phyloP scores from a whole-genome alignment of 1,139 yeast genomes.

The Insectozyma bohioensis region DNA sequence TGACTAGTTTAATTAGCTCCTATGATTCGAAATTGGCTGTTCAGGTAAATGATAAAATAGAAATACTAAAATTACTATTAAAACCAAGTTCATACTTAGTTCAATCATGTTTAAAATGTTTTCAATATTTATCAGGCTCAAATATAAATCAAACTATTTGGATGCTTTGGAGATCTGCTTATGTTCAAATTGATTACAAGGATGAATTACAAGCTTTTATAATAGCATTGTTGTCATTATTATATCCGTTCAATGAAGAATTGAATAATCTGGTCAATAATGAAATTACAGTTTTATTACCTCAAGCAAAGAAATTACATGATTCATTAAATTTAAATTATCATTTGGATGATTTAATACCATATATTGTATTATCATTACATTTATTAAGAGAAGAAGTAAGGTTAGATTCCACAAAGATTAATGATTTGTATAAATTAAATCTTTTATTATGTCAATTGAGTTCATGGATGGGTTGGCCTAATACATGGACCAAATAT shows the following conservation, averaged over 20 bases:
- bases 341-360: conserved; percentile 49
- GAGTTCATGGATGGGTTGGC: conserved; percentile 75
- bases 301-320: conserved; percentile 36
- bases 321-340: conserved; percentile 30
- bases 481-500: conserved; percentile 59
- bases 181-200: conserved; percentile 34
- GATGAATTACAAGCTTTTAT: conserved; percentile 68
- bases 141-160: conserved; percentile 56
- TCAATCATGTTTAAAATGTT: conserved; percentile 43
- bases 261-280: conserved; percentile 21
- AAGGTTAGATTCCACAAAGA: conserved; percentile 53
- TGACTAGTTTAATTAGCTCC: conserved; percentile 22
- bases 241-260: conserved; percentile 39
- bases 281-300: conserved; percentile 38
- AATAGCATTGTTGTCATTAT: conserved; percentile 48
- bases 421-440: conserved; percentile 35
- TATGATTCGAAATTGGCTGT: conserved; percentile 31
- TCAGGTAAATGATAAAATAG: conserved; percentile 20
- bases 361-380: conserved; percentile 64
- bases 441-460: conserved; percentile 61
- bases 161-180: conserved; percentile 65
- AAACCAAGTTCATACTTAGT: conserved; percentile 50
- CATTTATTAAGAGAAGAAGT: conserved; percentile 80
- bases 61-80: conserved; percentile 37
- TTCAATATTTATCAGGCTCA: conserved; percentile 58